phyloP scores from a whole-genome alignment of 2,329 filamentous ascomycete species.

The Chaetomiaceae sp. region DNA sequence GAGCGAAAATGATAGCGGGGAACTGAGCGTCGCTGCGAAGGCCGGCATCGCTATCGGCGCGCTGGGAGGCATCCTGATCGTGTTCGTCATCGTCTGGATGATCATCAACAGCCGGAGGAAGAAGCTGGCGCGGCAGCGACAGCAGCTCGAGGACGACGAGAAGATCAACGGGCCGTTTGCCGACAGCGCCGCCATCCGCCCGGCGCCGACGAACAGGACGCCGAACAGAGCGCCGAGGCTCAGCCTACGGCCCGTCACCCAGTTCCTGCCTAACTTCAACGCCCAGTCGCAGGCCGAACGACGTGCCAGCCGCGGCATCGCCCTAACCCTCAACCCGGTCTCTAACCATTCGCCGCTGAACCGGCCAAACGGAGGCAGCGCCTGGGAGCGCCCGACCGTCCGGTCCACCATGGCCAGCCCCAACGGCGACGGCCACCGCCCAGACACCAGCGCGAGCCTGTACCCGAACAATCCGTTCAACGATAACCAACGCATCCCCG shows the following conservation, averaged over 20 bases:
- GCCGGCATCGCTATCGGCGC: constrained; percentile 84
- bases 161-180: constrained; percentile 46
- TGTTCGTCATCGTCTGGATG: constrained; percentile 66
- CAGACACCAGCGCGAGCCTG: constrained; percentile 36
- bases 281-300: constrained; percentile 35
- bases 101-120: constrained; percentile 65
- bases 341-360: constrained; percentile 20
- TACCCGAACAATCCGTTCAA: constrained; percentile 67
- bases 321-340: constrained; percentile 31
- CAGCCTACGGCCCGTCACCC: constrained; percentile 76
- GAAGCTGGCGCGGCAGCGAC: constrained; percentile 47
- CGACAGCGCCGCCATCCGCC: constrained; percentile 32
- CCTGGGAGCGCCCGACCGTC: constrained; percentile 43
- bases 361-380: constrained; percentile 30
- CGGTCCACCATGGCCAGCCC: constrained; percentile 26
- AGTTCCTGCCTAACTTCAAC: constrained; percentile 66
- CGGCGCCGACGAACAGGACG: too few relatives aligned
- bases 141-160: constrained; percentile 53
- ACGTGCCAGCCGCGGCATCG: constrained; percentile 44
- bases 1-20: constrained; percentile 26
- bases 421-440: constrained; percentile 38
- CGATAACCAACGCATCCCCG: constrained; percentile 45
- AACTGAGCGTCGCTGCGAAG: constrained; percentile 45
- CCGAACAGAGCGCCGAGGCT: constrained; percentile 65
- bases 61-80: constrained; percentile 58